Evolutionary conservation across 176 grass and related monocot genomes (phyloP).

Genomic region (bread wheat (Triticum aestivum)): DNA sequence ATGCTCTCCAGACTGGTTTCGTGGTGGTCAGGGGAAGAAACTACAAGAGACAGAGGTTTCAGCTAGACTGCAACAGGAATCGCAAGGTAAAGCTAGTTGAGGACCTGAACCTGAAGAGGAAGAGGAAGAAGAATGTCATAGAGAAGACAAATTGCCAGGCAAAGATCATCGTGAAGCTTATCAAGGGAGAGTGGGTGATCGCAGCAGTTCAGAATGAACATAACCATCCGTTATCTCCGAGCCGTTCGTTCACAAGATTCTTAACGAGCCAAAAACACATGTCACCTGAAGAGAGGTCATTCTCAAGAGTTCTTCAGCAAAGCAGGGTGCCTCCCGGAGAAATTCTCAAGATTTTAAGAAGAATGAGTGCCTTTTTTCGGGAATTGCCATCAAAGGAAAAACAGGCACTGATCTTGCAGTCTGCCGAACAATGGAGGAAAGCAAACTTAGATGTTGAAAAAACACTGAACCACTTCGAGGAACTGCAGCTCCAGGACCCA

Average conservation of each 20-base stretch:
- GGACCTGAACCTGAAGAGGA: not conserved
- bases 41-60: slow-evolving; percentile 13
- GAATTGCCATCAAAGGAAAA: not conserved
- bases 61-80: slow-evolving; percentile 9
- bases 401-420: not conserved
- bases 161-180: not conserved
- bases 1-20: slow-evolving; percentile 1
- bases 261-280: not conserved
- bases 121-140: slow-evolving; percentile 6
- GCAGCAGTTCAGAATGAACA: not conserved
- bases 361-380: not conserved
- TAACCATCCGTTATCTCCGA: slow-evolving; percentile 2
- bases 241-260: not conserved
- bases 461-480: not conserved
- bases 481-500: not conserved
- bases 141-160: not conserved
- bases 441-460: not conserved
- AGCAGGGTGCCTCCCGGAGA: not conserved
- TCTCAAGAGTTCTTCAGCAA: slow-evolving; percentile 1
- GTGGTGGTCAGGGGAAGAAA: not conserved
- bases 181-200: not conserved
- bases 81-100: not conserved
- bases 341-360: slow-evolving; percentile 2
- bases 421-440: not conserved
- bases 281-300: slow-evolving; percentile 4